Percentiles rank a stretch among this genome's conserved stretches.
phyloP scores from a whole-genome alignment of 768 basidiomycete genomes.

The Rhodotorula graminis region DNA sequence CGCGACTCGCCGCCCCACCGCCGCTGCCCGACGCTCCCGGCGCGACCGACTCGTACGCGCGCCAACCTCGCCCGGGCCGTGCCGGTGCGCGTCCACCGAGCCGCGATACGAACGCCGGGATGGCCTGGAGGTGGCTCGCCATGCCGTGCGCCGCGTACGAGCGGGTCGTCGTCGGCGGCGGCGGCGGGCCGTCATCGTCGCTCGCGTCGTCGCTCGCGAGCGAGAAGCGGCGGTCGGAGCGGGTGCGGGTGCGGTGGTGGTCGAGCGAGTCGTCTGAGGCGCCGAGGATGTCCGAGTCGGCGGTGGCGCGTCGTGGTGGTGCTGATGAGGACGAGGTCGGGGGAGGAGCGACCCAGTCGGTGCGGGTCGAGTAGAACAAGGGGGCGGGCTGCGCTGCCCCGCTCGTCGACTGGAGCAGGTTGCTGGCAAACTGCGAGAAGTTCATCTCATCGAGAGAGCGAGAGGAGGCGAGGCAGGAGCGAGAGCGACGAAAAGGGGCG shows the following conservation, averaged over 20 bases:
- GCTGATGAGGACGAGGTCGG: neutral
- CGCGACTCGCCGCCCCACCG: neutral
- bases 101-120: constrained; percentile 19
- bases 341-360: neutral
- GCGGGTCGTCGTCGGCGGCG: neutral
- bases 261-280: neutral
- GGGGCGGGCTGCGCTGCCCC: neutral
- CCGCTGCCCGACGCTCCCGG: neutral
- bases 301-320: neutral
- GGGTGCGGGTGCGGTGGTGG: fast-evolving
- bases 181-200: neutral
- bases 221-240: constrained; percentile 4
- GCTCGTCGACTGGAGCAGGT: constrained; percentile 2
- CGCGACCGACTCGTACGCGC: constrained; percentile 25
- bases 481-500: neutral
- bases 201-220: neutral
- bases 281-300: constrained; percentile 25
- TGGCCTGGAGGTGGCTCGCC: neutral
- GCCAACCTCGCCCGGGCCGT: constrained; percentile 22
- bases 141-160: neutral
- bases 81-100: neutral
- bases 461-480: neutral
- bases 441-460: constrained; percentile 4
- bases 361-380: constrained; percentile 19
- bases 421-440: constrained; percentile 22